phyloP scores from a whole-genome alignment of 306 rosid species.

The Castanea mollissima region DNA sequence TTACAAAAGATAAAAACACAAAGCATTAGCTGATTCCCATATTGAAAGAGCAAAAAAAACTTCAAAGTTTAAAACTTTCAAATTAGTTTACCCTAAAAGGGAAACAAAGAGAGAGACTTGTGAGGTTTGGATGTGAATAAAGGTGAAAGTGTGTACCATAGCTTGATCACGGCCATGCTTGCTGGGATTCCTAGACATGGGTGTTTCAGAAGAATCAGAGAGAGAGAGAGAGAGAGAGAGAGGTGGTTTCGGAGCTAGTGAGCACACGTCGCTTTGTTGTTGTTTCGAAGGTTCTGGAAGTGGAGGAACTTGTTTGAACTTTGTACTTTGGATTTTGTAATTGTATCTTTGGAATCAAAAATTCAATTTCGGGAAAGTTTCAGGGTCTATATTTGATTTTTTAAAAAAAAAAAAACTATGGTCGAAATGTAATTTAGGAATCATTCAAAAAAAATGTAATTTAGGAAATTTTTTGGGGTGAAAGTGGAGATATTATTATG shows the following conservation, averaged over 20 bases:
- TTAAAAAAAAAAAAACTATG: too few species aligned
- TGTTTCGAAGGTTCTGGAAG: not conserved
- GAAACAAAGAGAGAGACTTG: not conserved
- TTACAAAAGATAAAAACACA: too few species aligned
- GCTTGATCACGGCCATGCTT: slow-evolving; percentile 54
- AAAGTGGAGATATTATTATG: too few species aligned
- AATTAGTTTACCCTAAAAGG: not conserved
- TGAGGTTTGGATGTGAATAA: not conserved
- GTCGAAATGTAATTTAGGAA: too few species aligned
- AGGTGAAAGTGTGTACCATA: slow-evolving; percentile 30
- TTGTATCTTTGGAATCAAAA: too few species aligned
- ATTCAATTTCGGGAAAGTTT: too few species aligned
- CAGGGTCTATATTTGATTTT: too few species aligned
- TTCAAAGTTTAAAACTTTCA: not conserved
- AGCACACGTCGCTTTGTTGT: not conserved
- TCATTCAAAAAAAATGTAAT: too few species aligned
- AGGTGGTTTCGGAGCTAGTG: too few species aligned
- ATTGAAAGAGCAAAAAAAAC: not conserved
- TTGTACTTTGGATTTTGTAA: too few species aligned
- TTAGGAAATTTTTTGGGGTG: too few species aligned
- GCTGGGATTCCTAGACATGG: slow-evolving; percentile 47
- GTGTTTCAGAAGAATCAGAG: not conserved
- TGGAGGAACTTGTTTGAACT: not conserved
- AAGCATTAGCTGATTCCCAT: not conserved
- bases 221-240: not conserved